Evolutionary conservation across 768 basidiomycete genomes (phyloP).

Genomic region (Serendipita sp.): DNA sequence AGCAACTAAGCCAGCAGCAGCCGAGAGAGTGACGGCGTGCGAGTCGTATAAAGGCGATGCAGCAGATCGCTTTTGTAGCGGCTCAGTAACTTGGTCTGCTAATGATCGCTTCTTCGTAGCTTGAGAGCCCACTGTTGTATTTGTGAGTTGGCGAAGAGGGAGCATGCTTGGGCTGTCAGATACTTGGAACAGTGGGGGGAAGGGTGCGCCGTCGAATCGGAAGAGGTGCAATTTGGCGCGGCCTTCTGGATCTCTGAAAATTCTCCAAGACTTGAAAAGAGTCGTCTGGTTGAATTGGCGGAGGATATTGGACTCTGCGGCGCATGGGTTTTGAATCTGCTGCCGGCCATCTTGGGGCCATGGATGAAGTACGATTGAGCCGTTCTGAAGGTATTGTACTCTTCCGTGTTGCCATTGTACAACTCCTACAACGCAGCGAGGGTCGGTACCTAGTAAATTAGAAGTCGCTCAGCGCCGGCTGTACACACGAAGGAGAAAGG

Average conservation of each 20-base stretch:
- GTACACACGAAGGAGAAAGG: neutral
- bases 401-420: constrained; percentile 83
- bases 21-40: neutral
- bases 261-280: constrained; percentile 45
- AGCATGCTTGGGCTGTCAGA: constrained; percentile 74
- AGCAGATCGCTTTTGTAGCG: neutral
- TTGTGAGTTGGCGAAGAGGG: constrained; percentile 47
- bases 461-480: neutral
- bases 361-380: constrained; percentile 59
- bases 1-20: neutral
- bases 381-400: constrained; percentile 50
- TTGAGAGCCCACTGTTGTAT: constrained; percentile 7
- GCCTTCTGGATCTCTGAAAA: constrained; percentile 50
- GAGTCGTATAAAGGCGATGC: neutral
- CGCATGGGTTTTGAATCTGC: constrained; percentile 89
- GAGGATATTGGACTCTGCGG: constrained; percentile 73
- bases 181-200: constrained; percentile 51
- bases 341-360: constrained; percentile 72
- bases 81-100: neutral
- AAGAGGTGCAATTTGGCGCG: constrained; percentile 57
- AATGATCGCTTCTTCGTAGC: neutral
- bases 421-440: constrained; percentile 77
- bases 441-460: constrained; percentile 44
- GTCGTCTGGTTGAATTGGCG: constrained; percentile 68
- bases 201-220: constrained; percentile 57